Evolutionary conservation across 2,329 filamentous ascomycete species (phyloP).

Genomic region (Botrytis aclada): DNA sequence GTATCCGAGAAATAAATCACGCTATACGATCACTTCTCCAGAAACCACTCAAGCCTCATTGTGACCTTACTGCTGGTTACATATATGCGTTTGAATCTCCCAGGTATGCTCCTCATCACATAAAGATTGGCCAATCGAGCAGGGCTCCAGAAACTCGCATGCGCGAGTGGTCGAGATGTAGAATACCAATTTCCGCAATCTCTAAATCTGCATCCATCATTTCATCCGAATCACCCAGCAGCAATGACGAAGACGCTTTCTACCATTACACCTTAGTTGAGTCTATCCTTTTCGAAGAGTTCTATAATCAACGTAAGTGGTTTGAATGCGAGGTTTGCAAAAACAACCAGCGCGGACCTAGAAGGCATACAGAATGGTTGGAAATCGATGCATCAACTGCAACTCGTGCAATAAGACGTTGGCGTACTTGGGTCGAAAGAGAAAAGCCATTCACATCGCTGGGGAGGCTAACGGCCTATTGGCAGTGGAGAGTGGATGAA

Average conservation of each 20-base stretch:
- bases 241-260: constrained; percentile 16
- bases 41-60: background rate
- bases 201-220: background rate
- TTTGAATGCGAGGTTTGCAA: constrained; percentile 13
- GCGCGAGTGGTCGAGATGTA: constrained; percentile 21
- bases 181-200: background rate
- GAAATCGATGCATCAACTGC: constrained; percentile 19
- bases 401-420: constrained; percentile 20
- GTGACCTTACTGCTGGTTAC: background rate
- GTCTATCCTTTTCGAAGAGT: constrained; percentile 19
- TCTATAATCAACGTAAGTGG: constrained; percentile 21
- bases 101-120: constrained; percentile 1
- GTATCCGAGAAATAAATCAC: constrained; percentile 6
- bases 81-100: constrained; percentile 10
- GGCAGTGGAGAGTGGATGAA: constrained; percentile 24
- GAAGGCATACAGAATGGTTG: constrained; percentile 26
- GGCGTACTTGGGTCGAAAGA: constrained; percentile 23
- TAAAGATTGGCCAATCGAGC: constrained; percentile 23
- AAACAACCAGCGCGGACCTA: background rate
- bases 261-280: constrained; percentile 22
- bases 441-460: constrained; percentile 20
- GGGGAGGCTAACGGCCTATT: constrained; percentile 22
- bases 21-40: background rate
- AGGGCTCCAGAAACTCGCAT: constrained; percentile 12
- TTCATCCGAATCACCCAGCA: background rate